These are phyloP conservation scores for Helminthosporium solani DNA, from an alignment of 2,329 filamentous ascomycete species.

Conservation along the genomic window DNA sequence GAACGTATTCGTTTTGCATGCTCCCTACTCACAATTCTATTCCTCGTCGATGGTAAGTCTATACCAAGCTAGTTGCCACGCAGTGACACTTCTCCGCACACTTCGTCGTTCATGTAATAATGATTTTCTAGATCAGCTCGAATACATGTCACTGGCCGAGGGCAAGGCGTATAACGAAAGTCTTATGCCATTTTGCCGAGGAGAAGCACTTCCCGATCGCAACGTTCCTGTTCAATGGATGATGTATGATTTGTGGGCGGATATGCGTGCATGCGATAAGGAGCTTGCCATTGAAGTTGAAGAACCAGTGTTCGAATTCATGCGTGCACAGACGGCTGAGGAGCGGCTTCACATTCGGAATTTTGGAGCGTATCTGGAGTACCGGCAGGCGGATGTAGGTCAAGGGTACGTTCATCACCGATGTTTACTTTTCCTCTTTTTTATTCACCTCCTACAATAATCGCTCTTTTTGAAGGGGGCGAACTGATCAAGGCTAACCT, in stretches of 20 bases:
- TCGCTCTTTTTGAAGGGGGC: no score
- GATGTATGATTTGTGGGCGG: constrained; percentile 43
- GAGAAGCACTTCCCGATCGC: constrained; percentile 34
- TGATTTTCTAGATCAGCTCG: constrained; percentile 42
- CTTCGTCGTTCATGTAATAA: background rate
- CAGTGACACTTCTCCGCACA: no score
- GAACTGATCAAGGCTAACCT: no score
- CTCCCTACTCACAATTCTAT: constrained; percentile 43
- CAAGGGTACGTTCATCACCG: constrained; percentile 36
- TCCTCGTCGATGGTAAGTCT: constrained; percentile 47
- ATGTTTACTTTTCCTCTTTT: background rate
- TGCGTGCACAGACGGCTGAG: constrained; percentile 45
- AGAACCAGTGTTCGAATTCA: constrained; percentile 44
- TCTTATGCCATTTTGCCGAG: constrained; percentile 41
- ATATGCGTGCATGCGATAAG: constrained; percentile 41
- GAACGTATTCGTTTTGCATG: constrained; percentile 37
- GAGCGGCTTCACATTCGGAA: constrained; percentile 15
- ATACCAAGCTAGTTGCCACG: no score
- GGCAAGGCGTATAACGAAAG: constrained; percentile 42
- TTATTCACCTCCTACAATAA: background rate
- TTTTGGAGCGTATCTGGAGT: constrained; percentile 41
- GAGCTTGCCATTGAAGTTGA: constrained; percentile 42
- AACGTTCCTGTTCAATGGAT: constrained; percentile 42
- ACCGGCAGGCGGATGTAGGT: constrained; percentile 45
- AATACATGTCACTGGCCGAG: constrained; percentile 45